Evolutionary conservation across 2,329 filamentous ascomycete genomes (phyloP).

Genomic region (Helicocarpus griseus): DNA sequence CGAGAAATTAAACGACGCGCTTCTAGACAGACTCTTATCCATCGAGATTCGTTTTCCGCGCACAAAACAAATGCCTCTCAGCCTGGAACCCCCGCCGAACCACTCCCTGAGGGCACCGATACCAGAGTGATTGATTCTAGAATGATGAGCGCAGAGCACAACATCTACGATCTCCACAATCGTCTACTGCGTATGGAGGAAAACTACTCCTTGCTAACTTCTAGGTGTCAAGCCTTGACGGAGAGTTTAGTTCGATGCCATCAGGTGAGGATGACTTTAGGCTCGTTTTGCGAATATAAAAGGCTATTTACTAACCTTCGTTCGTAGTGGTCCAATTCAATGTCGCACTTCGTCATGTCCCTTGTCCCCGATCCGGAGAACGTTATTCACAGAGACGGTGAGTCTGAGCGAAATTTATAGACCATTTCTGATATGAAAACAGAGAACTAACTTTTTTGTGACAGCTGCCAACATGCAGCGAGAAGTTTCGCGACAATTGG

Average conservation of each 20-base stretch:
- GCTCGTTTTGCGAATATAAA: background rate
- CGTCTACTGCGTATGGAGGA: constrained; percentile 78
- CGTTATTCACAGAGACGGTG: constrained; percentile 72
- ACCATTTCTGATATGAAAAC: background rate
- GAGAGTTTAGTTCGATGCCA: constrained; percentile 69
- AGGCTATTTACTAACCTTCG: background rate
- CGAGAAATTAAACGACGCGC: constrained; percentile 93
- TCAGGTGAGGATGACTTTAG: constrained; percentile 39
- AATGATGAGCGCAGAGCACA: constrained; percentile 67
- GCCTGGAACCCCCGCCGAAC: constrained; percentile 74
- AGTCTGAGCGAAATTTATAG: constrained; percentile 26
- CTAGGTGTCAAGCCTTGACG: constrained; percentile 71
- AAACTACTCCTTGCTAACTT: constrained; percentile 64
- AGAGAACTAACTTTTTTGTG: constrained; percentile 8
- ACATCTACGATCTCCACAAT: constrained; percentile 66
- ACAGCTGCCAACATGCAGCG: constrained; percentile 49
- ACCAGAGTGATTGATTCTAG: constrained; percentile 37
- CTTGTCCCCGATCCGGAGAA: constrained; percentile 68
- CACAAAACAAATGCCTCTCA: constrained; percentile 68
- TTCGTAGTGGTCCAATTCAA: constrained; percentile 68
- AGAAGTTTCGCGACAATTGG: constrained; percentile 53
- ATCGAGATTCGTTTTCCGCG: constrained; percentile 76
- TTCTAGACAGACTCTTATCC: constrained; percentile 84
- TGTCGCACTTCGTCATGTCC: constrained; percentile 64
- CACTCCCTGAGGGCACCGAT: constrained; percentile 70